Base-by-base conservation (phyloP, 495 filamentous ascomycete genomes). In the Hypoxylon cercidicola region DNA sequence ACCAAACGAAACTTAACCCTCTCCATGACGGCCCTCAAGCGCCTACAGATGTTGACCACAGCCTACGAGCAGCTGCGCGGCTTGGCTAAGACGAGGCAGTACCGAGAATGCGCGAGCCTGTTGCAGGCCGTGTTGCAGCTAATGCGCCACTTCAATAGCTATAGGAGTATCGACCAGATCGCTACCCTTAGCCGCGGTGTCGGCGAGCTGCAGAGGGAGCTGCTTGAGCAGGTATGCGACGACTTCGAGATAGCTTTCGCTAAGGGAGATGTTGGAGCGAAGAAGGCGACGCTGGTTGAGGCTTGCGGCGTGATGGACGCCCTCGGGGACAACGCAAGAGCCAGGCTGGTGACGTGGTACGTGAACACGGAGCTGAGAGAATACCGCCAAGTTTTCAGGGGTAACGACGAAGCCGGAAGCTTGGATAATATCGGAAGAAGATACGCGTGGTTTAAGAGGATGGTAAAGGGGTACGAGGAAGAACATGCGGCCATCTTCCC, bases 131-230 rank as follows among this genome's bases (percentile, higher is more conserved):
- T 99, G 37, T 87, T 98, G 60, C 95, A 99, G 84, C 87, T 99
- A 28, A 97, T 97, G 93, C 90, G 90, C 56, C 93, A 99, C 79
- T 99, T 99, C 85, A 96, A 97, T 75, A 95, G 92, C 71, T 98
- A 98, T 74, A 85, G 96, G 56, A 96, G 92, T 56, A 97, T 99
- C 40, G 93, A 97, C 73, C 95, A 99, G 81, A 98, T 99, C 66
- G 95, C 95, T 15, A 91, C 92, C 3, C 85, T 99, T 32, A 93
- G 91, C 70, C 87, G 92, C 41, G 97, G 96, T 71, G 95, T 99
- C 34, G 90, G 93, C 19, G 95, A 99, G 64, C 83, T 99, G 53
- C 96, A 98, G 77, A 82, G 94, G 39, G 95, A 98, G 75, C 80
- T 99, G 28, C 80, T 97, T 58, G 95, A 99, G 79, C 96, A 99